Conservation (phyloP, 176 grass and related monocot genomes). For the Tuctoria greenei region DNA sequence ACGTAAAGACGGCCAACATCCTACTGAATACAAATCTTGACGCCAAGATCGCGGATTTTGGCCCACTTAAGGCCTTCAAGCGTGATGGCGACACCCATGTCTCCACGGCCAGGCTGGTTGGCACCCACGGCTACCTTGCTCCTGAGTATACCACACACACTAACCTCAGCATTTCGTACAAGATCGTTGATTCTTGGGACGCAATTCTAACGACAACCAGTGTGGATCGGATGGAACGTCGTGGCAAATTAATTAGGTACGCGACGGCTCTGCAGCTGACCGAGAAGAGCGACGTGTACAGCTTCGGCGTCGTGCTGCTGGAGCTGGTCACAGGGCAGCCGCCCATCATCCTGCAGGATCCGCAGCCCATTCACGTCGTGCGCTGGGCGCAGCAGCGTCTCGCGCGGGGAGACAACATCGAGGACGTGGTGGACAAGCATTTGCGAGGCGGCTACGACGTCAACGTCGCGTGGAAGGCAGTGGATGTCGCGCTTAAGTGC, state of each 20-base stretch:
- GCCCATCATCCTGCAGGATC: not conserved
- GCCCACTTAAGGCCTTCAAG: conserved; percentile 32
- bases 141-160: conserved; percentile 40
- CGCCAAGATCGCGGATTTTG: conserved; percentile 68
- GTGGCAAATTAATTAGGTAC: not conserved
- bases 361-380: not conserved
- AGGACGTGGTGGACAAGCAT: conserved; percentile 26
- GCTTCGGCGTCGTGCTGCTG: conserved; percentile 40
- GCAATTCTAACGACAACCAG: no score
- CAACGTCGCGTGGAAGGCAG: conserved; percentile 42
- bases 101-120: not conserved
- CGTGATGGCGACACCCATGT: not conserved
- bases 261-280: not conserved
- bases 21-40: conserved; percentile 36
- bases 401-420: conserved; percentile 34
- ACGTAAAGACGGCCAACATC: conserved; percentile 62
- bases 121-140: conserved; percentile 50
- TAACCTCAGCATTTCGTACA: not conserved
- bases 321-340: conserved; percentile 34
- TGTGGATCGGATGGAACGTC: no score
- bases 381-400: conserved; percentile 38
- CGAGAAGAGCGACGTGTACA: conserved; percentile 43
- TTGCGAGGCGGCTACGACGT: conserved; percentile 27
- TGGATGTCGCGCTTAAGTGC: not conserved
- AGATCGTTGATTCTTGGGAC: no score